Evolutionary conservation across 352 stramenopile species (phyloP), one percentile per base, ranked within the genome.

Genomic region (Elongisporangium undulatum): DNA sequence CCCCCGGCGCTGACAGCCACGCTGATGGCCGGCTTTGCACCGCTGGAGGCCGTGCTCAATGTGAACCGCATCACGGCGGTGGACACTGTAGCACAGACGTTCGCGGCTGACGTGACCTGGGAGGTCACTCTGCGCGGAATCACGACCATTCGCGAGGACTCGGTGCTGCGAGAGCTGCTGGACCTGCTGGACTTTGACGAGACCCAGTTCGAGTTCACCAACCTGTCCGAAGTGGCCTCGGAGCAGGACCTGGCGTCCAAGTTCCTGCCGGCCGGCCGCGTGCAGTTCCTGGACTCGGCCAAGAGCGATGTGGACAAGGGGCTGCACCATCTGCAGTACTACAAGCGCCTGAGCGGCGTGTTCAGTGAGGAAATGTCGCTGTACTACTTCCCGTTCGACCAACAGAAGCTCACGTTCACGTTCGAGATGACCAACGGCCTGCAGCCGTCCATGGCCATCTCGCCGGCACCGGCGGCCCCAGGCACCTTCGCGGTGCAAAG

Each of bases 361-460:
- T 88, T 88, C 54, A 82, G 53, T 2, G 78, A 85, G 38, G 73
- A 88, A 45, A 85, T 88, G 76, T 68, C 69, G 2, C 57, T 85
- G 17, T 73, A 78, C 39, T 75, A 65, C 53, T 88, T 88, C 52
- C 78, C 78, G 9, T 81, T 85, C 38, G 78, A 88, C 51, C 73
- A 82, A 38, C 78, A 88, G 55, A 84, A 83, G 51, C 55, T 88
- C 24, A 77, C 66, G 10, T 82, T 86, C 49, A 58, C 67, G 4
- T 84, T 86, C 38, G 72, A 75, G 0, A 74, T 76, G 26, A 55
- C 61, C 4, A 51, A 53, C 9, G 75, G 73, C 5, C 63, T 83
- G 29, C 62, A 66, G 9, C 66, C 75, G 2, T 68, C 62, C 8
- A 62, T 87, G 12, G 54, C 57, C 2, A 65, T 87, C 39, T 69